These are phyloP conservation scores for Halophytophthora batemanensis DNA, from an alignment of 352 stramenopile genomes.

Conservation along the genomic window DNA sequence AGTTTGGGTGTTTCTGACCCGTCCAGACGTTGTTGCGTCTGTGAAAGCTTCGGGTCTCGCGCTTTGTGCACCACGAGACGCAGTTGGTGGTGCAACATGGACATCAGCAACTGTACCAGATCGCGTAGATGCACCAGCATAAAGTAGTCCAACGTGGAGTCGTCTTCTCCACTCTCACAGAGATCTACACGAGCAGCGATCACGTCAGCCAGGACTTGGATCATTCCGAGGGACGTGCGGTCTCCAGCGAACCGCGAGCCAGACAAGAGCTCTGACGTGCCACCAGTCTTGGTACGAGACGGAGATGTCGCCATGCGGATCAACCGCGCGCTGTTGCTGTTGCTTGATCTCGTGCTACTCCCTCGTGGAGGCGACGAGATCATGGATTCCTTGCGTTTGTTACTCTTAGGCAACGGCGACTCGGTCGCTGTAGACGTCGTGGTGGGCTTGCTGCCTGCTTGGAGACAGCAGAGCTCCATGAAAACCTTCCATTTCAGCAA, in stretches of 20 bases:
- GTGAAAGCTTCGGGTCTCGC: slow-evolving; percentile 52
- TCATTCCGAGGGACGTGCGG: slow-evolving; percentile 65
- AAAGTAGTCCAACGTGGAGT: slow-evolving; percentile 47
- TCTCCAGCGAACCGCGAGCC: slow-evolving; percentile 56
- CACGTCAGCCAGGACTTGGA: slow-evolving; percentile 56
- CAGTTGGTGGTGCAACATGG: slow-evolving; percentile 74
- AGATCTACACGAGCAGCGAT: slow-evolving; percentile 32
- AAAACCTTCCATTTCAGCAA: slow-evolving; percentile 64
- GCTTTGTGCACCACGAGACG: slow-evolving; percentile 60
- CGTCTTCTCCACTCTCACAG: slow-evolving; percentile 21
- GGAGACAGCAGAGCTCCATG: slow-evolving; percentile 66
- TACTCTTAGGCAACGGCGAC: slow-evolving; percentile 4
- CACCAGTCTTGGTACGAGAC: slow-evolving; percentile 12
- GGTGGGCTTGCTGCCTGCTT: slow-evolving; percentile 15
- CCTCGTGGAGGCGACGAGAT: slow-evolving; percentile 49
- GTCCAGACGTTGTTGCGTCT: slow-evolving; percentile 41
- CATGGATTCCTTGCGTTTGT: slow-evolving; percentile 73
- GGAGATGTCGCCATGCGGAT: slow-evolving; percentile 1
- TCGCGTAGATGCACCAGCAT: slow-evolving; percentile 44
- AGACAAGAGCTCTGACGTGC: slow-evolving; percentile 8
- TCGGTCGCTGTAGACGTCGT: not conserved
- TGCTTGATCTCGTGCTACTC: slow-evolving; percentile 3
- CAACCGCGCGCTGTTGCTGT: slow-evolving; percentile 8
- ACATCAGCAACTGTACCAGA: slow-evolving; percentile 58
- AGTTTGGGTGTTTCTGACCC: slow-evolving; percentile 17